Evolutionary conservation across 1,284 basidiomycete genomes (phyloP), one percentile per base, ranked within the genome.

Genomic region (Rugiboletus extremiorientalis): DNA sequence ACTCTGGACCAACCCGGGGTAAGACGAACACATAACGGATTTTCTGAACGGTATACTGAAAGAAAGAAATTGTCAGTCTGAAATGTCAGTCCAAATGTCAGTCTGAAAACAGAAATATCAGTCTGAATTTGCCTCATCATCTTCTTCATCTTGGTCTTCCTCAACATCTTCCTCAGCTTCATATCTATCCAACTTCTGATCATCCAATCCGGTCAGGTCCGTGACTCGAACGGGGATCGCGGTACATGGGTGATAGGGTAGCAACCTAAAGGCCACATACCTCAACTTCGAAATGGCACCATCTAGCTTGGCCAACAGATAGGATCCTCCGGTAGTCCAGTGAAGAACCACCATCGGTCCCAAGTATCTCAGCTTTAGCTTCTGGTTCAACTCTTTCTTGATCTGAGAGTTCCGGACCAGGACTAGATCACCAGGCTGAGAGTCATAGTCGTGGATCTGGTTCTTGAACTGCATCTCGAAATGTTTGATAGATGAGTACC

Each of bases 191-290:
- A 40, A 6, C 2, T 40, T 22, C 15, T 23, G 1, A 22, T 40
- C 2, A 8, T 23, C 38, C 6, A 40, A 1, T 23, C 15, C 7
- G 1, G 38, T 22, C 2, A 40, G 14, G 4, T 40, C 38, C 2
- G 22, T 23, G 1, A 40, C 15, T 2, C 1, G 38, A 16, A 40
- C 6, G 10, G 36, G 11, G 1, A 37, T 37, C 20, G 10, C n/a
- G 1, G 9, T 23, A 0, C 5, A 1, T 5, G 3, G 15, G 4
- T 23, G 10, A 7, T 40, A 40, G 1, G 15, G 38, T 16, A 40
- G 22, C 22, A 40, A 23, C 22, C 6, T 1, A 20, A 40, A 40
- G 10, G 22, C 38, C 16, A 9, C 14, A 16, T 40, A 40, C 8
- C 15, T 7, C 1, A 23, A 15, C 7, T 15, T 23, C 5, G 8